These are phyloP conservation scores for Arthrobotrys pseudoclavata DNA, from an alignment of 2,329 filamentous ascomycete genomes.

Conservation along the genomic window DNA sequence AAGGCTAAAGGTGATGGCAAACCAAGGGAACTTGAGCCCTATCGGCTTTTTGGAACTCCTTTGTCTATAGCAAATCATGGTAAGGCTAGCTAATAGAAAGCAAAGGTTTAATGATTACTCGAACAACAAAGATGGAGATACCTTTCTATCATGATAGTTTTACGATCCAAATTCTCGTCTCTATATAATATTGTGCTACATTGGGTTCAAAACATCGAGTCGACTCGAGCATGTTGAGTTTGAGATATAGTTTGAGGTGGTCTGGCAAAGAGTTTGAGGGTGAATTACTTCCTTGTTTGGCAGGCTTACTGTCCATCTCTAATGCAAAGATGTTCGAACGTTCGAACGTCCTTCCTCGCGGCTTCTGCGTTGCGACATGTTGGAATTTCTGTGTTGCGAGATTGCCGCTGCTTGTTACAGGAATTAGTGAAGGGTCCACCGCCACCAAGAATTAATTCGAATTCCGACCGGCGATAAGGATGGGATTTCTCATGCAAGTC, in stretches of 20 bases:
- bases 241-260: slow-evolving; percentile 30
- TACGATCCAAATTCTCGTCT: neutral
- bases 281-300: slow-evolving; percentile 9
- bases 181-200: slow-evolving; percentile 33
- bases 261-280: too few species aligned
- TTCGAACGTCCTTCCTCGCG: neutral
- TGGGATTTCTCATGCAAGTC: slow-evolving; percentile 19
- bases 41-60: neutral
- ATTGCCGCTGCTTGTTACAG: neutral
- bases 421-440: slow-evolving; percentile 22
- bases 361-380: slow-evolving; percentile 17
- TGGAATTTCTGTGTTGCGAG: slow-evolving; percentile 26
- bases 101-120: neutral
- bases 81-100: neutral
- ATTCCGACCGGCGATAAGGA: slow-evolving; percentile 24
- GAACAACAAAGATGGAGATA: neutral
- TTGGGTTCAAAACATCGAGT: slow-evolving; percentile 30
- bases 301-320: slow-evolving; percentile 1
- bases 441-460: slow-evolving; percentile 12
- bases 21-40: slow-evolving; percentile 8
- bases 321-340: neutral
- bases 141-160: neutral
- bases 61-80: neutral
- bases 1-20: slow-evolving; percentile 6
- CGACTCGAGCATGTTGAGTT: neutral